phyloP scores from a whole-genome alignment of 257 asterid genomes.

The Plantago ovata region DNA sequence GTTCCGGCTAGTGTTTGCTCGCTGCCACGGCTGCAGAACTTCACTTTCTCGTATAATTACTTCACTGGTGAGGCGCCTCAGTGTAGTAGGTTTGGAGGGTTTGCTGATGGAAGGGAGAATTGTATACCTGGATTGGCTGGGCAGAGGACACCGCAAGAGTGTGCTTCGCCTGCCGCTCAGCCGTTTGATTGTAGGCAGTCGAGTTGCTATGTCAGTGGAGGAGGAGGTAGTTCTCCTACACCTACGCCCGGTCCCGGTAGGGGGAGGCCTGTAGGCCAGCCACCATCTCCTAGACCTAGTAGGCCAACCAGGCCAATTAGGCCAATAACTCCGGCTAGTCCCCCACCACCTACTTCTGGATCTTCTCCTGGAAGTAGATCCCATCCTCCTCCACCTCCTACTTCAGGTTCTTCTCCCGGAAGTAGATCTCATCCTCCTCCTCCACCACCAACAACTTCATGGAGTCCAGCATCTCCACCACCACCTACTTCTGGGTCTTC shows the following conservation, averaged over 20 bases:
- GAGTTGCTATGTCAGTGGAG: slow-evolving; percentile 23
- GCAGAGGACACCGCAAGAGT: slow-evolving; percentile 65
- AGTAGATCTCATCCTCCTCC: slow-evolving; percentile 44
- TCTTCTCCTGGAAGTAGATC: not conserved
- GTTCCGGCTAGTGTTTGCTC: slow-evolving; percentile 42
- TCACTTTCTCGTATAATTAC: slow-evolving; percentile 43
- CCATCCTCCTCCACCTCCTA: slow-evolving; percentile 50
- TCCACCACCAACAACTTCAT: slow-evolving; percentile 37
- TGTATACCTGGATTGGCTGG: slow-evolving; percentile 58
- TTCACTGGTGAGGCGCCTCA: slow-evolving; percentile 45
- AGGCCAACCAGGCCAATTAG: not conserved
- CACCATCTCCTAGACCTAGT: not conserved
- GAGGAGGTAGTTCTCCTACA: slow-evolving; percentile 12
- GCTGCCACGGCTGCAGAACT: slow-evolving; percentile 51
- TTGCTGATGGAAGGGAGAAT: slow-evolving; percentile 52
- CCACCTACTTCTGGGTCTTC: slow-evolving; percentile 33
- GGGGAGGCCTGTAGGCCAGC: not conserved
- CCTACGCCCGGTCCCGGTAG: slow-evolving; percentile 6
- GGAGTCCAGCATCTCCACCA: slow-evolving; percentile 6
- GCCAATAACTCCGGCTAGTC: slow-evolving; percentile 19
- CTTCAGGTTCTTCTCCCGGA: slow-evolving; percentile 33
- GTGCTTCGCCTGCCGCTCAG: slow-evolving; percentile 66
- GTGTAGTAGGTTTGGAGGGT: slow-evolving; percentile 32
- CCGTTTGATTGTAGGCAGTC: slow-evolving; percentile 75
- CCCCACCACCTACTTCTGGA: slow-evolving; percentile 9